Evolutionary conservation across 768 basidiomycete species (phyloP).

Genomic region (Ephemerocybe angulata): DNA sequence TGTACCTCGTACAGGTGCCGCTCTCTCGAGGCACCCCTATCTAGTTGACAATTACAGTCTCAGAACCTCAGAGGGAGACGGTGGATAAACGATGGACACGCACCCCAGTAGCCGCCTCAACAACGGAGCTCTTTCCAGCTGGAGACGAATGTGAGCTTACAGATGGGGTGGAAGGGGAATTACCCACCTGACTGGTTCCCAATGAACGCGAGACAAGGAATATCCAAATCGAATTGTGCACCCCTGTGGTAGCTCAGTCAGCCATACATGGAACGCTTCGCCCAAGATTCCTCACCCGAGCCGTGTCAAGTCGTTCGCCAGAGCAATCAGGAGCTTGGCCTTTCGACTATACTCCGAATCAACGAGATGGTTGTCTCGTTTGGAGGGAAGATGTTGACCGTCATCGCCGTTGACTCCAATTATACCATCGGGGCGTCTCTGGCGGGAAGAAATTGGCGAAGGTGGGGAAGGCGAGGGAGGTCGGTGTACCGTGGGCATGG

Average conservation of each 20-base stretch:
- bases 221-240: constrained; percentile 30
- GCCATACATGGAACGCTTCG: neutral
- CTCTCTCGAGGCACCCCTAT: constrained; percentile 60
- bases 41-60: constrained; percentile 24
- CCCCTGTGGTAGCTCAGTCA: neutral
- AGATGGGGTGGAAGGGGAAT: neutral
- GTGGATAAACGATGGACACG: constrained; percentile 12
- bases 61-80: neutral
- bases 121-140: constrained; percentile 61
- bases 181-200: constrained; percentile 52
- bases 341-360: constrained; percentile 5
- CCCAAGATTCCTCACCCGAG: neutral
- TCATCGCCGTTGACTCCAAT: too few species aligned
- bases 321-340: constrained; percentile 4
- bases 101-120: constrained; percentile 56
- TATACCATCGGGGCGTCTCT: too few species aligned
- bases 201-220: constrained; percentile 54
- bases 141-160: neutral
- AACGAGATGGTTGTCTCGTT: neutral
- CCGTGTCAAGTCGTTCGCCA: constrained; percentile 4
- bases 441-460: too few species aligned
- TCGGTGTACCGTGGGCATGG: too few species aligned
- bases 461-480: too few species aligned
- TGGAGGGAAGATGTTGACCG: too few species aligned
- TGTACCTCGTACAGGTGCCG: constrained; percentile 55